Conservation (phyloP, 257 asterid genomes). For the Henckelia pumila region DNA sequence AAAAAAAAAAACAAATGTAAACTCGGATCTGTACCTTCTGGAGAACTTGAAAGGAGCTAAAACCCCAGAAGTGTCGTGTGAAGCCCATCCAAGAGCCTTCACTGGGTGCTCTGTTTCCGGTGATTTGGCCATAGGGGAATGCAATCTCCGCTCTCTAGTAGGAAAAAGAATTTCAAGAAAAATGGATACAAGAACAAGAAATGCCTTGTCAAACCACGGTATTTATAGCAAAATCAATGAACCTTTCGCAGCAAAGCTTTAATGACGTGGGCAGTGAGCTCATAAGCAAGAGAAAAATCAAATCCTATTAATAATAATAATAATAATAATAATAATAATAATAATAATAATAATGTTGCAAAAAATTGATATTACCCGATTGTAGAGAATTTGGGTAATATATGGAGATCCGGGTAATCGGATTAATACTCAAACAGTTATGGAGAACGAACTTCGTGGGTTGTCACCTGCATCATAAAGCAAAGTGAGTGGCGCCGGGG, state of each 20-base stretch:
- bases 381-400: too few relatives aligned
- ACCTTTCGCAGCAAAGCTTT: neutral
- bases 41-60: conserved; percentile 27
- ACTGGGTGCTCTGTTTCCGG: neutral
- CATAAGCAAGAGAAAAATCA: neutral
- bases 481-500: too few relatives aligned
- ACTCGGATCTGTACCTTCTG: conserved; percentile 16
- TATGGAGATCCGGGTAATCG: too few relatives aligned
- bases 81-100: conserved; percentile 27
- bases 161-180: too few relatives aligned
- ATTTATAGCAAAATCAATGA: neutral
- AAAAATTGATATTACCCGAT: too few relatives aligned
- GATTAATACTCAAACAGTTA: too few relatives aligned
- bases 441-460: too few relatives aligned
- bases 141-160: neutral
- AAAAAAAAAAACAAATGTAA: neutral
- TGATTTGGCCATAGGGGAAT: neutral
- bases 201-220: too few relatives aligned
- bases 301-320: too few relatives aligned
- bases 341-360: too few relatives aligned
- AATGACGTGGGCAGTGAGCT: neutral
- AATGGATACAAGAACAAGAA: neutral
- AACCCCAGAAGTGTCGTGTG: neutral
- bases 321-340: too few relatives aligned
- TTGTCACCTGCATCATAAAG: too few relatives aligned